These are phyloP conservation scores for Sugiyamaella xylanicola DNA, from an alignment of 1,139 yeast species.

Conservation along the genomic window DNA sequence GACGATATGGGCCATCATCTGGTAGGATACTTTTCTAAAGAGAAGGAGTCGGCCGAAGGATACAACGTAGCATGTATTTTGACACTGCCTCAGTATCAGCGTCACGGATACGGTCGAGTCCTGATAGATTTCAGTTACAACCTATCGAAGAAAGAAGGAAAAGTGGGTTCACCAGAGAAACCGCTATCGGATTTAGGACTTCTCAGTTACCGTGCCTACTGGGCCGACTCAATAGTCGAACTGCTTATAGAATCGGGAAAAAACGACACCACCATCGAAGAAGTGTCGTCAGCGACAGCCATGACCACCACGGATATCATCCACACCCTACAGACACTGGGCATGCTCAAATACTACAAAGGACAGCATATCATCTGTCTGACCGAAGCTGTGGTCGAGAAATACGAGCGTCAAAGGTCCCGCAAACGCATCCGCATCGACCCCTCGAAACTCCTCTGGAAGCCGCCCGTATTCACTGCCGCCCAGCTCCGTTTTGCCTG, in stretches of 20 bases:
- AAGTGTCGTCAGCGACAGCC: slow-evolving; percentile 79
- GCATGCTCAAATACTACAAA: slow-evolving; percentile 86
- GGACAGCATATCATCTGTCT: slow-evolving; percentile 94
- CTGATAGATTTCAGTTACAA: slow-evolving; percentile 92
- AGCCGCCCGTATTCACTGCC: slow-evolving; percentile 95
- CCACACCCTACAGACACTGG: slow-evolving; percentile 88
- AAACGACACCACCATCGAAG: slow-evolving; percentile 86
- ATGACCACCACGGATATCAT: slow-evolving; percentile 97
- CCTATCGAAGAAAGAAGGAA: slow-evolving; percentile 81
- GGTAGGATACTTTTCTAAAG: slow-evolving; percentile 95
- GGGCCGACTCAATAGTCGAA: slow-evolving; percentile 89
- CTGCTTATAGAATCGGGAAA: slow-evolving; percentile 64
- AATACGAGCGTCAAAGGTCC: slow-evolving; percentile 71
- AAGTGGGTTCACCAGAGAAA: slow-evolving; percentile 95
- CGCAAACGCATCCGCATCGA: slow-evolving; percentile 80
- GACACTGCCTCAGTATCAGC: slow-evolving; percentile 93
- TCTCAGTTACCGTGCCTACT: slow-evolving; percentile 88
- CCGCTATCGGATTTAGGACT: slow-evolving; percentile 94
- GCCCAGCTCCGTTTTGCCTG: slow-evolving; percentile 95
- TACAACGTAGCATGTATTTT: slow-evolving; percentile 96
- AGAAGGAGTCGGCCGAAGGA: slow-evolving; percentile 93
- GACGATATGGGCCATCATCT: slow-evolving; percentile 91
- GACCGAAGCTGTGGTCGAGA: slow-evolving; percentile 77
- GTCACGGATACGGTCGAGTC: slow-evolving; percentile 90
- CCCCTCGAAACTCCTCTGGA: slow-evolving; percentile 76